Evolutionary conservation across 2,329 filamentous ascomycete genomes (phyloP), one percentile per base, ranked within the genome.

Genomic region (Arthrinium puccinioides): DNA sequence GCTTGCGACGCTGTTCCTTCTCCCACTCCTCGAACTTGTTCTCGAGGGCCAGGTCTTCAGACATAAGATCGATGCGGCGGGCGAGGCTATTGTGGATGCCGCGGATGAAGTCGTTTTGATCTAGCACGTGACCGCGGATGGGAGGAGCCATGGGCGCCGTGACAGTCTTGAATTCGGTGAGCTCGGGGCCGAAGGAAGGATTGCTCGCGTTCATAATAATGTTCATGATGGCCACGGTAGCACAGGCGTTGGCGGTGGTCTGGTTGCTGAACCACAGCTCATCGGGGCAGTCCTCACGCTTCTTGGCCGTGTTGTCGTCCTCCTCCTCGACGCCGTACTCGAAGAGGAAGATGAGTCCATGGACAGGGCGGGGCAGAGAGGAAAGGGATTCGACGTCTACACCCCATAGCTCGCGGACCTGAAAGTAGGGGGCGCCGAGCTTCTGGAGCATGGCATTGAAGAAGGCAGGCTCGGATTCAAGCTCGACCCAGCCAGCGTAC

Each of bases 201-300:
- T 66, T 68, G 0, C 76, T 65, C 18, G 80, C 72, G 54, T 97
- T 97, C 76, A 95, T 94, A 53, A 95, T 67, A 42, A 96, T 94
- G 52, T 97, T 97, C 49, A 96, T 73, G 47, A 97, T 69, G 4
- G 92, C 88, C 31, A 96, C 78, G n/a, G 87, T 92, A 15, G 87
- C 92, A 61, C 92, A 98, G 19, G 87, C 83, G 59, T 94, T 94
- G 38, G 76, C 72, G 0, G 79, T 82, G 1, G 85, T 87, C 82
- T 94, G 90, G 52, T 96, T 96, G 20, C 89, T 88, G 58, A 96
- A 97, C 90, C 92, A 98, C 14, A 97, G 67, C 21, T 77, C 65
- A 4, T 76, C 64, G 1, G 80, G 79, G 44, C 75, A 81, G 43
- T 45, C 40, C 57, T 69, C 30, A 63, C 66, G 43, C 73, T 67